Evolutionary conservation across 73 alveolate species (phyloP), one percentile per base, ranked within the genome.

Genomic region (Uronychia binucleata): DNA sequence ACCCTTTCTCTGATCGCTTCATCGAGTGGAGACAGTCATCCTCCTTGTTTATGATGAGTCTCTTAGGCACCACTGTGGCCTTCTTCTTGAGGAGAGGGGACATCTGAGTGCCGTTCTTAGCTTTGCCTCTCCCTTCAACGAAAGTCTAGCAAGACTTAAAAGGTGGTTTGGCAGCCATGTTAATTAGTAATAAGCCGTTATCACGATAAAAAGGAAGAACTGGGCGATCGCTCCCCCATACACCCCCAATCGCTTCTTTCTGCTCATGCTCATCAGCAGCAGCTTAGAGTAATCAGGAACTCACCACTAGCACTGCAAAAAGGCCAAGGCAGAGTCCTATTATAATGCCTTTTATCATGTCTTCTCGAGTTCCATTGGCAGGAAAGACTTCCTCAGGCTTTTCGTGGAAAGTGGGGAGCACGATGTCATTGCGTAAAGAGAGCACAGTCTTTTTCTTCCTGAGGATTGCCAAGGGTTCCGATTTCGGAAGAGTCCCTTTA

Each of bases 401-500:
- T 74, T 81, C 29, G 74, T 87, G 80, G 74, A 79, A 87, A 29
- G 82, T 58, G 0, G 94, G 94, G 1, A 88, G 87, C 25, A 88
- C 94, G 33, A 88, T 80, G 59, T 88, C 94, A 75, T 88, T 88
- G 31, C 94, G 81, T 30, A 74, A 76, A 77, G 90, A 80, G 0
- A 88, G 67, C 0, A 88, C 94, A 32, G 94, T 29, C n/a, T 87
- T 76, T 1, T 32, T 57, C 1, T 34, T 31, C 80, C 88, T 88
- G 46, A 81, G 31, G 29, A 74, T 81, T 34, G 59, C 87, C 0
- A 88, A 30, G 0, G 78, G 14, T 34, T 34, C 85, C 26, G 67
- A 57, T 0, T 34, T 31, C 0, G 31, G 82, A 0, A 82, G 35
- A 31, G 79, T 35, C 46, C 57, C 58, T 59, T 88, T 88, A 0